phyloP scores from a whole-genome alignment of 768 basidiomycete species.

The Xerocomellus intermedius region DNA sequence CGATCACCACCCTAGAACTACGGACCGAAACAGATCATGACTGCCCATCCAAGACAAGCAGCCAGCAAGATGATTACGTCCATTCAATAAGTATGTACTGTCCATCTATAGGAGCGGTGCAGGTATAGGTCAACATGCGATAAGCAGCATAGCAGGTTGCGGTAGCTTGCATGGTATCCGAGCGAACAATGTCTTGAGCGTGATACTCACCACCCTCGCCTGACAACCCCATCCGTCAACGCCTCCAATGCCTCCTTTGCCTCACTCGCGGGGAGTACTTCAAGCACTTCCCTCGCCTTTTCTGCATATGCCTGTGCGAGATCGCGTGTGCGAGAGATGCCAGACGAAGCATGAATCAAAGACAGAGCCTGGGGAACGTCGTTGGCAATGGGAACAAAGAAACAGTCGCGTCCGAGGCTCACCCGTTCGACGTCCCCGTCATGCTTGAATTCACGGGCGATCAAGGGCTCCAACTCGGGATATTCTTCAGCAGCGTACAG shows the following conservation, averaged over 20 bases:
- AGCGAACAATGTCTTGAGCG: not conserved
- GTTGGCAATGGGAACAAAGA: not conserved
- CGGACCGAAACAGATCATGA: no score
- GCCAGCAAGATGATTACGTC: no score
- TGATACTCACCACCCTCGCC: slow-evolving; percentile 47
- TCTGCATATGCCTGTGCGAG: slow-evolving; percentile 76
- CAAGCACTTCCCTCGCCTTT: slow-evolving; percentile 70
- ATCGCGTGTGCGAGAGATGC: slow-evolving; percentile 72
- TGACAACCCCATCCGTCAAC: slow-evolving; percentile 66
- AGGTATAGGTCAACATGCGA: no score
- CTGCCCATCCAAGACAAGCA: no score
- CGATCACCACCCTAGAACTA: slow-evolving; percentile 14
- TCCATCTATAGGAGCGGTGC: no score
- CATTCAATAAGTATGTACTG: no score
- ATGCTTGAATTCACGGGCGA: slow-evolving; percentile 71
- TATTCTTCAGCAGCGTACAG: slow-evolving; percentile 87
- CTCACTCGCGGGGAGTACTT: slow-evolving; percentile 75
- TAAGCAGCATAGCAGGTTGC: no score
- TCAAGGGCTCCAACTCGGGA: slow-evolving; percentile 71
- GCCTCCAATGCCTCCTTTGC: slow-evolving; percentile 72
- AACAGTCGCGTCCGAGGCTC: slow-evolving; percentile 22
- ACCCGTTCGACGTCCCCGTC: slow-evolving; percentile 82
- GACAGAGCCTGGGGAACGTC: slow-evolving; percentile 55
- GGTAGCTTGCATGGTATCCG: no score
- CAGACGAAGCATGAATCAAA: slow-evolving; percentile 58